A percentile compares a stretch with the other conserved stretches of the same genome.
Conservation (phyloP, 23 red algal genomes). For the Gracilaria vermiculophylla region DNA sequence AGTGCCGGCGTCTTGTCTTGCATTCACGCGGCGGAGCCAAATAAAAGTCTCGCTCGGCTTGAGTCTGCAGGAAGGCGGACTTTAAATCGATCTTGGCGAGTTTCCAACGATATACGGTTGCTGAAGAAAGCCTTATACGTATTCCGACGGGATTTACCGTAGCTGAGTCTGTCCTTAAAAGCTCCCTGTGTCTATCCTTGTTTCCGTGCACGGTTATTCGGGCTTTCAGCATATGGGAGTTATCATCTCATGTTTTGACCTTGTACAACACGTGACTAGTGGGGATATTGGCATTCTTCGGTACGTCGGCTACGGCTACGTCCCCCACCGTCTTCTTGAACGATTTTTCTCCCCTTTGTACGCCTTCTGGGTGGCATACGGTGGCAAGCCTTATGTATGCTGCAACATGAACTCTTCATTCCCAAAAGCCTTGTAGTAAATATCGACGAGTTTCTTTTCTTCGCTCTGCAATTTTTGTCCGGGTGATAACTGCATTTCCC, state of each 20-base stretch:
- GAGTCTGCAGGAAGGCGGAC: slow-evolving; percentile 32
- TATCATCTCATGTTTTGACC: slow-evolving; percentile 12
- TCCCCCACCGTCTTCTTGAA: background rate
- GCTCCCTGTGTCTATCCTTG: background rate
- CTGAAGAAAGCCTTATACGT: background rate
- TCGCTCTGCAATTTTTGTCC: slow-evolving; percentile 15
- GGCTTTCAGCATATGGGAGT: background rate
- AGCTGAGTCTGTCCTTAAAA: background rate
- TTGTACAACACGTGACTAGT: slow-evolving; percentile 27
- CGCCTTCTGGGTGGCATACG: background rate
- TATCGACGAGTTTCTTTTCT: background rate
- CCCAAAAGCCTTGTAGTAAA: background rate
- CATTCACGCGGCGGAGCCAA: slow-evolving; percentile 43
- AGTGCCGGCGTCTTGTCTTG: background rate
- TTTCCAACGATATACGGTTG: background rate
- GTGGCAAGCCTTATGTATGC: background rate
- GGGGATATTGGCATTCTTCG: background rate
- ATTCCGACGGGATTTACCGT: background rate
- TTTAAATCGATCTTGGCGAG: slow-evolving; percentile 41
- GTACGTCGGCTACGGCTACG: background rate
- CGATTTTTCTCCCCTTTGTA: background rate
- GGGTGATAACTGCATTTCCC: too few species aligned
- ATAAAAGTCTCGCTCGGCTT: slow-evolving; percentile 24
- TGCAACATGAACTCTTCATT: background rate
- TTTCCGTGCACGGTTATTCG: slow-evolving; percentile 12